These are phyloP conservation scores for Triticum urartu DNA, from an alignment of 176 grass and related monocot genomes.

Conservation along the genomic window DNA sequence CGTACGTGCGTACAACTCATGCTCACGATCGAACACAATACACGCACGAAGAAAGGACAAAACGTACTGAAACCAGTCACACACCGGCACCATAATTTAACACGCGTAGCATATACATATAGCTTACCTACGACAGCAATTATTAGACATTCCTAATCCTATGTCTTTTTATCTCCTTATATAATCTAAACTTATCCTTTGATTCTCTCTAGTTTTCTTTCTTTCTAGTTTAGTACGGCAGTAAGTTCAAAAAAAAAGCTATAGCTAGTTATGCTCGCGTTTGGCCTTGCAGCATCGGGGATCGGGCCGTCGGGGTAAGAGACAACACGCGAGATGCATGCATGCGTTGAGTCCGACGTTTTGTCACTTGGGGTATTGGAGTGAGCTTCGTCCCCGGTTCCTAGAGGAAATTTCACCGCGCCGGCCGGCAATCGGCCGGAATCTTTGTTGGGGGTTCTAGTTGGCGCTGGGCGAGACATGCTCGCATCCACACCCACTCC, in stretches of 20 bases:
- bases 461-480: slow-evolving; percentile 9
- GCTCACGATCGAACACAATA: not conserved
- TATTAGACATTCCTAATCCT: slow-evolving; percentile 8
- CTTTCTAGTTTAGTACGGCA: no score
- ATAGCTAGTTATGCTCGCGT: no score
- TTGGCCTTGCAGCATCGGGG: not conserved
- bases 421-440: not conserved
- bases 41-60: not conserved
- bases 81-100: not conserved
- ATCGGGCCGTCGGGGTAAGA: not conserved
- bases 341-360: not conserved
- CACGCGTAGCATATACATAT: slow-evolving; percentile 11
- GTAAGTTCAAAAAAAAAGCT: no score
- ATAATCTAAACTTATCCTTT: not conserved
- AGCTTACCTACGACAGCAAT: not conserved
- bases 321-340: not conserved
- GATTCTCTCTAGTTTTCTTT: not conserved
- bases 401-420: not conserved
- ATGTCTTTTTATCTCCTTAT: not conserved
- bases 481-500: slow-evolving; percentile 25
- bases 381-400: slow-evolving; percentile 28
- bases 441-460: slow-evolving; percentile 27
- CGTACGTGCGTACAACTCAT: slow-evolving; percentile 34
- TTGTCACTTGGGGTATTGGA: not conserved
- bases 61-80: not conserved